Conservation (phyloP, 768 basidiomycete species). For the Cantharellus anzutake region DNA sequence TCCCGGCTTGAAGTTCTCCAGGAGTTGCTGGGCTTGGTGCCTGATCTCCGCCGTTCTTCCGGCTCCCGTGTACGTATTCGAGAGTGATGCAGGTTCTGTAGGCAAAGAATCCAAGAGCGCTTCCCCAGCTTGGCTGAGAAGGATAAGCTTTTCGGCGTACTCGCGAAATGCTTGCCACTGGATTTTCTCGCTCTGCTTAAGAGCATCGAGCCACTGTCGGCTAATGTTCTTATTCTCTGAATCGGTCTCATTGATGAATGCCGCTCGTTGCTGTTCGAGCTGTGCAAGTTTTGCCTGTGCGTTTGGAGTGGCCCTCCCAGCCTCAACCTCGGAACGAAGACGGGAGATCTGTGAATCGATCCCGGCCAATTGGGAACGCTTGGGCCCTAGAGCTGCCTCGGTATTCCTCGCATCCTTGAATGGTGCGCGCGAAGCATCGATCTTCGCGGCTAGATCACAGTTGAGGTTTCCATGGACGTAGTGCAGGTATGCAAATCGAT, state of each 20-base stretch:
- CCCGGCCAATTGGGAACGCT: slow-evolving; percentile 37
- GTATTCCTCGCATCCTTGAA: slow-evolving; percentile 57
- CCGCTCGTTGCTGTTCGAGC: slow-evolving; percentile 41
- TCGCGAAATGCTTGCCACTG: slow-evolving; percentile 75
- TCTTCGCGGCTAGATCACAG: slow-evolving; percentile 34
- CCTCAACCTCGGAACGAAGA: background rate
- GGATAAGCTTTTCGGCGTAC: slow-evolving; percentile 66
- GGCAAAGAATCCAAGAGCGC: slow-evolving; percentile 37
- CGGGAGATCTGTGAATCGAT: slow-evolving; percentile 24
- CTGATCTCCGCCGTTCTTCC: slow-evolving; percentile 48
- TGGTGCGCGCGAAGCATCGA: slow-evolving; percentile 44
- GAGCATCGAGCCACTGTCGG: slow-evolving; percentile 32
- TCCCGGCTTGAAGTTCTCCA: slow-evolving; percentile 63
- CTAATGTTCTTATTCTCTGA: slow-evolving; percentile 52
- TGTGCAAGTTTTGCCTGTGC: slow-evolving; percentile 27
- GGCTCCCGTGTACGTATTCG: slow-evolving; percentile 38
- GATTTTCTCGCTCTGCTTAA: slow-evolving; percentile 50
- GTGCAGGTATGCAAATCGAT: slow-evolving; percentile 66
- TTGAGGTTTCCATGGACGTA: slow-evolving; percentile 56
- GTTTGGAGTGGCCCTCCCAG: background rate
- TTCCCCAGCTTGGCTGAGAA: slow-evolving; percentile 51
- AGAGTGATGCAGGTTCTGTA: slow-evolving; percentile 46
- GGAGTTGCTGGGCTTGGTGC: slow-evolving; percentile 54
- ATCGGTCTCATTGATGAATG: slow-evolving; percentile 45
- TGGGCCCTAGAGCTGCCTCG: slow-evolving; percentile 40